Conservation (phyloP, 2,329 filamentous ascomycete species). For the Aspergillus sp. region DNA sequence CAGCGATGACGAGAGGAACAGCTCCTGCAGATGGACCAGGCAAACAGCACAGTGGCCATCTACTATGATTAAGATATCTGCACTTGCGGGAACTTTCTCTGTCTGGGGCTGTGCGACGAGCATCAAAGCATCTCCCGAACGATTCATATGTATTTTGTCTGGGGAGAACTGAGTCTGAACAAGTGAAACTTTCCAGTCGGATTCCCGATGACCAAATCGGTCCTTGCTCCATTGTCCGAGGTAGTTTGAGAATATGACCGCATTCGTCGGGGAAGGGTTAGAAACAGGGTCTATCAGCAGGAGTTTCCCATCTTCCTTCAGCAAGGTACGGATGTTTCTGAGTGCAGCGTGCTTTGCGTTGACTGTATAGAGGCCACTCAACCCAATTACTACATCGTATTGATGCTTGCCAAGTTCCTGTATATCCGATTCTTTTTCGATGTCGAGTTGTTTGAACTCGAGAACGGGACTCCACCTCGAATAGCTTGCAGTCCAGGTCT, state of each 20-base stretch:
- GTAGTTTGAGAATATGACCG: neutral
- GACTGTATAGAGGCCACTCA: conserved; percentile 15
- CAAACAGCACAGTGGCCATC: conserved; percentile 1
- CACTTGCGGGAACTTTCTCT: too few species aligned
- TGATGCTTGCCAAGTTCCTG: neutral
- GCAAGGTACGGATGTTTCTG: conserved; percentile 13
- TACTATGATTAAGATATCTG: conserved; percentile 13
- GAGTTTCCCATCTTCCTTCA: conserved; percentile 18
- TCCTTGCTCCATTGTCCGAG: neutral
- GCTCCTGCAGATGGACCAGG: neutral
- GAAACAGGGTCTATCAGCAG: conserved; percentile 13
- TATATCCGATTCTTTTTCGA: neutral
- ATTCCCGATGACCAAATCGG: neutral
- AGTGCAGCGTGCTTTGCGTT: conserved; percentile 8
- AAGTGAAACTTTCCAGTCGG: neutral
- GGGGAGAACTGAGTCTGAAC: neutral
- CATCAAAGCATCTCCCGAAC: too few species aligned
- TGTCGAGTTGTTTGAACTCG: conserved; percentile 10
- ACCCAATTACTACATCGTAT: conserved; percentile 19
- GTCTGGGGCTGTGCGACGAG: too few species aligned
- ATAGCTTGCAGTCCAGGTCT: neutral
- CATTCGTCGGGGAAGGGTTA: neutral
- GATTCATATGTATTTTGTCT: too few species aligned
- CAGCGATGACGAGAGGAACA: neutral
- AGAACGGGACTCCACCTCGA: conserved; percentile 10